phyloP scores from a whole-genome alignment of 2,329 filamentous ascomycete species.

The Claviceps capensis region DNA sequence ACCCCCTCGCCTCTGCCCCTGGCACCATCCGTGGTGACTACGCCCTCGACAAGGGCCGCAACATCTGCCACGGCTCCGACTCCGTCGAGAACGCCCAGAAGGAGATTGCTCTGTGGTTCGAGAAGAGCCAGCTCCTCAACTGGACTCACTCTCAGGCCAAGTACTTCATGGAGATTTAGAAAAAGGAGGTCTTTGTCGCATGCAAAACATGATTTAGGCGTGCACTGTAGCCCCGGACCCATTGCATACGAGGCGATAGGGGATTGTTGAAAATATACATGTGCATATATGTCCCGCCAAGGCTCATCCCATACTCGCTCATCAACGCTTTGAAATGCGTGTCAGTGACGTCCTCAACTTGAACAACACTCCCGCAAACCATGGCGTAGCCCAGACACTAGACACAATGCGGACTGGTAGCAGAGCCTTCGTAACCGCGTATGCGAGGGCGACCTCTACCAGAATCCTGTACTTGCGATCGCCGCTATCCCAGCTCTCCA shows the following conservation, averaged over 20 bases:
- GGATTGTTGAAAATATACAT: neutral
- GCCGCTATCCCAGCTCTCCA: constrained; percentile 23
- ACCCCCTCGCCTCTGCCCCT: constrained; percentile 85
- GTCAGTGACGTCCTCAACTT: constrained; percentile 19
- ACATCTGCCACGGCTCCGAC: constrained; percentile 99
- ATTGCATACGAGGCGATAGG: constrained; percentile 3
- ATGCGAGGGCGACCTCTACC: constrained; percentile 70
- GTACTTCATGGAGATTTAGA: constrained; percentile 79
- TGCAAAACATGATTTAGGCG: neutral
- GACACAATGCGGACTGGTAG: constrained; percentile 62
- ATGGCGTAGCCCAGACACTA: constrained; percentile 83
- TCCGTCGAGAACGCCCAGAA: constrained; percentile 98
- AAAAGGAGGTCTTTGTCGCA: neutral
- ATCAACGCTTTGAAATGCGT: constrained; percentile 11
- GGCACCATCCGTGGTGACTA: constrained; percentile 97
- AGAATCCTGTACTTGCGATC: constrained; percentile 42
- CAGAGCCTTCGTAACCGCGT: constrained; percentile 76
- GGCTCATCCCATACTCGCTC: neutral
- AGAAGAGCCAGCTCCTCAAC: constrained; percentile 66
- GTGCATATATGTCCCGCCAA: neutral
- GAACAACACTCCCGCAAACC: constrained; percentile 64
- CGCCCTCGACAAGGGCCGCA: constrained; percentile 73
- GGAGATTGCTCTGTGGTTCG: constrained; percentile 99
- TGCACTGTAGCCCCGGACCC: neutral
- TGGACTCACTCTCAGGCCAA: constrained; percentile 76